Base-by-base conservation (phyloP, 2,329 filamentous ascomycete genomes). In the Venturia effusa region DNA sequence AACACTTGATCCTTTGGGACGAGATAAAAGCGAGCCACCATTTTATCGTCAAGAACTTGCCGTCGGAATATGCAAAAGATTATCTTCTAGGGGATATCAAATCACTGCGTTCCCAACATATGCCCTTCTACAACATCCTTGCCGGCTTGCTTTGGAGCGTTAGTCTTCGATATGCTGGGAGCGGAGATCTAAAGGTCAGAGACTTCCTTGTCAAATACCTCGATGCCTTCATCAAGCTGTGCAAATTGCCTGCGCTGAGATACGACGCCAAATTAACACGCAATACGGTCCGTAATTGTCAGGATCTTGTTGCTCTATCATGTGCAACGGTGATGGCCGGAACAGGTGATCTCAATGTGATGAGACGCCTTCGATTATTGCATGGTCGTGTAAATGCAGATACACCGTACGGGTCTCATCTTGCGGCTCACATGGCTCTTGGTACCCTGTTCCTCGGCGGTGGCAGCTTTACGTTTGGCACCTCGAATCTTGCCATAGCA, bases 321-420 rank as follows among this genome's bases (percentile, higher is more conserved):
- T 85, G 86, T 27, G 87, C 94, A 0, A 90, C 89, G 1, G 90
- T 97, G 61, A 97, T 97, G 93, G 92, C 95, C 6, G 94, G 94
- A 34, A 96, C 92, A 0, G 94, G 95, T 45, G 95, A 99, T 71
- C 79, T 99, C 24, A 78, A 84, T 1, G 87, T 96, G 1, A 88
- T 97, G 69, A 87, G 94, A 27, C 87, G 93, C 17, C 81, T 99
- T 39, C 88, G 94, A 19, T 86, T 89, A 19, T 83, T 99, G 45
- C 95, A 99, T 73, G 93, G 92, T 27, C 87, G 92, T 19, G 86
- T 92, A 62, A 89, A 96, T 65, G 78, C 83, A 0, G 90, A 94
- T 43, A 93, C 88, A 0, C 88, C 92, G 0, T 99, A 97, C 71
- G 94, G 94, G 57, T 96, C 91, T 63, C 93, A 99, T 72, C 84